A percentile compares a stretch with the other conserved stretches of the same genome.
These are phyloP conservation scores for Suillus discolor DNA, from an alignment of 768 basidiomycete genomes.

Conservation along the genomic window DNA sequence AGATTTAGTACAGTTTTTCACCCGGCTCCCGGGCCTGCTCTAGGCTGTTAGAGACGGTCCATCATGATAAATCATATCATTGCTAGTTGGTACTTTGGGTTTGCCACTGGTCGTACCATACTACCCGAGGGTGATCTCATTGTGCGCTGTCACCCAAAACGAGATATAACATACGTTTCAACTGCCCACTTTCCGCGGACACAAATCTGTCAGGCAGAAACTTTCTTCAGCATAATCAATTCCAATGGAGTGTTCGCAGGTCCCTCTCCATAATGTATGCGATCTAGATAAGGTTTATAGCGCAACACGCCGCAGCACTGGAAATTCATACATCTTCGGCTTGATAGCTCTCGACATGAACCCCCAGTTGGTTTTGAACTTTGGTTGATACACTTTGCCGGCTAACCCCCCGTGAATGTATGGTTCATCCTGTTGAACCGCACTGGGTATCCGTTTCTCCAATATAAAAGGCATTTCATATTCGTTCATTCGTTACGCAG, in stretches of 20 bases:
- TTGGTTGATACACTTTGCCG: not conserved
- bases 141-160: not conserved
- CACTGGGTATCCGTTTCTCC: conserved; percentile 4
- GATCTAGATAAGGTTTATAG: not conserved
- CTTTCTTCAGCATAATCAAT: not conserved
- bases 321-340: not conserved
- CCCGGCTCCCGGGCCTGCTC: not conserved
- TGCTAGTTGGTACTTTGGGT: not conserved
- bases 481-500: conserved; percentile 2
- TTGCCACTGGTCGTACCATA: not conserved
- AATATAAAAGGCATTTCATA: conserved; percentile 21
- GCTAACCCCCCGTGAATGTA: not conserved
- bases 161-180: not conserved
- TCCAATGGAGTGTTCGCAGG: not conserved
- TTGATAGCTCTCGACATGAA: not conserved
- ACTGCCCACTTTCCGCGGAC: not conserved
- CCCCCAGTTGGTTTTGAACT: not conserved
- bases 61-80: not conserved
- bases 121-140: not conserved
- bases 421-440: not conserved
- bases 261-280: not conserved
- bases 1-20: no score
- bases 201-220: not conserved
- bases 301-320: not conserved
- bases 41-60: not conserved